Conservation (phyloP, 805 yeast species). For the Candida arabinofermentans region DNA sequence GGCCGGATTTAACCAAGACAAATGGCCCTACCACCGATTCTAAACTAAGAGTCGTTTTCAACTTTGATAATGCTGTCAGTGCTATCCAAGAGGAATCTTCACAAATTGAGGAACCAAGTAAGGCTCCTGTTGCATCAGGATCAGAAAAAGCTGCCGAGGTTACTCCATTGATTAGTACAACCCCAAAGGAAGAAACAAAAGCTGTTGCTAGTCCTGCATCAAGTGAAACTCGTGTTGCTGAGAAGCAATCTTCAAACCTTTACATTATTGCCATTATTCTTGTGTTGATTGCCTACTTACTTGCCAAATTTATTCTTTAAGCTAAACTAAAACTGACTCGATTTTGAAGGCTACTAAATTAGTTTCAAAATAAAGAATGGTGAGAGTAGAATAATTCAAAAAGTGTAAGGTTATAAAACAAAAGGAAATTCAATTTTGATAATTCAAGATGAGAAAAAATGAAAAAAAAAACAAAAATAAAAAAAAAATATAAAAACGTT, state of each 20-base stretch:
- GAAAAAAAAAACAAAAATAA: too few relatives aligned
- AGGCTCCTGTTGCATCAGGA: conserved; percentile 10
- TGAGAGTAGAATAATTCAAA: too few relatives aligned
- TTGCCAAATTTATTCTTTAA: conserved; percentile 13
- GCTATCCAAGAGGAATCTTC: conserved; percentile 31
- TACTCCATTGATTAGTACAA: neutral
- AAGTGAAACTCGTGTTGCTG: neutral
- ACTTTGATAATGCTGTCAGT: conserved; percentile 26
- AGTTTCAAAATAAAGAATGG: too few relatives aligned
- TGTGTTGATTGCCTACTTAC: conserved; percentile 18
- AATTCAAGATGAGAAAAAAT: too few relatives aligned
- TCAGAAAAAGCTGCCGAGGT: conserved; percentile 12
- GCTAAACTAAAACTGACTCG: neutral
- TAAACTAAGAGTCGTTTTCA: conserved; percentile 31
- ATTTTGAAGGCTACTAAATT: too few relatives aligned
- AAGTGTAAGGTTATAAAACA: too few relatives aligned
- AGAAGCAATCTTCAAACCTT: conserved; percentile 4
- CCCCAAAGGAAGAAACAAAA: neutral
- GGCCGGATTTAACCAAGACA: conserved; percentile 73
- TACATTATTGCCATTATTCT: conserved; percentile 18
- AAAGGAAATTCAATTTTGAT: too few relatives aligned
- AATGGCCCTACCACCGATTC: conserved; percentile 24
- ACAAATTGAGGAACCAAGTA: conserved; percentile 4
- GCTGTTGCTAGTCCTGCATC: neutral
- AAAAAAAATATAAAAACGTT: too few relatives aligned